Evolutionary conservation across 441 rosid genomes (phyloP).

Genomic region (Mallotus japonicus): DNA sequence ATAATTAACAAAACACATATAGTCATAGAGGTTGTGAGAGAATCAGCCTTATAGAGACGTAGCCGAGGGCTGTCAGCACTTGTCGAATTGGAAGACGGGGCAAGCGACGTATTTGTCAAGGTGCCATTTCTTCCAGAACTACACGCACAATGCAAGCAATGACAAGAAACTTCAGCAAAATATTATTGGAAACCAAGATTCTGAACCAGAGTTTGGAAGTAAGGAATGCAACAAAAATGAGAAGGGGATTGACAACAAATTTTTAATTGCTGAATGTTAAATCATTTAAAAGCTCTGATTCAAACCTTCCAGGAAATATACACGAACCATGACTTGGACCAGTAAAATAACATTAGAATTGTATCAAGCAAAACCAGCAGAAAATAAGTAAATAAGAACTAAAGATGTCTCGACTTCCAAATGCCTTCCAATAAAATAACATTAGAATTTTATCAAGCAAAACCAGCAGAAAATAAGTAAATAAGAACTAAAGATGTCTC

Average conservation of each 20-base stretch:
- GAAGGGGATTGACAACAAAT: not conserved
- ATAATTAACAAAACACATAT: conserved; percentile 36
- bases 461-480: not conserved
- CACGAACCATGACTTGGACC: conserved; percentile 77
- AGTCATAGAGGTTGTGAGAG: conserved; percentile 48
- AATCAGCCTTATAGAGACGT: conserved; percentile 28
- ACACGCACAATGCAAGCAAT: conserved; percentile 24
- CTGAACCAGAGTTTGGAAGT: conserved; percentile 4
- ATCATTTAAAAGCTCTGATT: conserved; percentile 13
- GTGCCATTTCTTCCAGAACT: conserved; percentile 75
- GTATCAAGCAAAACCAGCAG: not conserved
- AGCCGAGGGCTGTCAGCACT: conserved; percentile 46
- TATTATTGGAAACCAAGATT: conserved; percentile 4
- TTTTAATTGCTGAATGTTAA: not conserved
- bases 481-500: not conserved
- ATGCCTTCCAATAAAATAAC: too few species aligned
- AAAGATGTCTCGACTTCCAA: not conserved
- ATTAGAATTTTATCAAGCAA: not conserved
- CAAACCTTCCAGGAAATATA: conserved; percentile 79
- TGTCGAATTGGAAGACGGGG: conserved; percentile 77
- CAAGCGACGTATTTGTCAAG: conserved; percentile 54
- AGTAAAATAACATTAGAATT: conserved; percentile 20
- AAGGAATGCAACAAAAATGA: not conserved
- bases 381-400: not conserved
- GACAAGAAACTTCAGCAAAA: conserved; percentile 19